Evolutionary conservation across 2,329 filamentous ascomycete species (phyloP), one percentile per base, ranked within the genome.

Genomic region (Botrytis aclada): DNA sequence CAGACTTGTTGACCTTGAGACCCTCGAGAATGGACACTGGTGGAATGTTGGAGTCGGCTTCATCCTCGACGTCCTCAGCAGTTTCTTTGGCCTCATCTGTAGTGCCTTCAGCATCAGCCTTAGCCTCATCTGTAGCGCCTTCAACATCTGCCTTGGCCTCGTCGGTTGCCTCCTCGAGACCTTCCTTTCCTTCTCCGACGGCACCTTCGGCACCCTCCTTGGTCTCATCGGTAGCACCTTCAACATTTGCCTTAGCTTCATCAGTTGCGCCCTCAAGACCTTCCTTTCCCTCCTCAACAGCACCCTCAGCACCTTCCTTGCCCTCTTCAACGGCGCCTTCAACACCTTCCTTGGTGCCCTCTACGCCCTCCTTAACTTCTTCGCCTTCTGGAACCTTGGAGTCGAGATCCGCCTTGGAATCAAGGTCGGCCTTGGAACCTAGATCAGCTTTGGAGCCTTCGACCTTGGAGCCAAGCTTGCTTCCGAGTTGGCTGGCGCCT

Each of bases 1-100:
- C 87, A 16, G 81, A 76, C 80, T 89, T 88, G 82, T 89, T 88
- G 78, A 89, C 85, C 74, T 84, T 86, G 80, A 83, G 83, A 74
- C 83, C 84, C 74, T 86, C 85, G 47, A 89, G 84, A 43, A 85
- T 78, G 2, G 78, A 79, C 14, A 80, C 39, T 4, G 70, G 39
- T 45, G 70, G 70, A 16, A 69, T 72, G 16, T 72, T 29, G 77
- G 88, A 87, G 76, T 88, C 86, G 70, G 87, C 86, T 56, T 86
- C 82, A 75, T 87, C 85, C 77, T 88, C 87, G 75, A 77, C 77
- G 74, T 77, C 81, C 60, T 72, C 69, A 9, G 45, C 60, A 12
- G 34, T 76, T 56, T 84, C 82, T 66, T 86, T 61, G 39, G 37
- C 34, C 37, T 73, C 75, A 81, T 84, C 76, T 80, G 51, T 41